Percentiles rank a stretch among this genome's conserved stretches.
These are phyloP conservation scores for Ceratocystiopsis sp. DNA, from an alignment of 2,329 filamentous ascomycete genomes.

Conservation along the genomic window DNA sequence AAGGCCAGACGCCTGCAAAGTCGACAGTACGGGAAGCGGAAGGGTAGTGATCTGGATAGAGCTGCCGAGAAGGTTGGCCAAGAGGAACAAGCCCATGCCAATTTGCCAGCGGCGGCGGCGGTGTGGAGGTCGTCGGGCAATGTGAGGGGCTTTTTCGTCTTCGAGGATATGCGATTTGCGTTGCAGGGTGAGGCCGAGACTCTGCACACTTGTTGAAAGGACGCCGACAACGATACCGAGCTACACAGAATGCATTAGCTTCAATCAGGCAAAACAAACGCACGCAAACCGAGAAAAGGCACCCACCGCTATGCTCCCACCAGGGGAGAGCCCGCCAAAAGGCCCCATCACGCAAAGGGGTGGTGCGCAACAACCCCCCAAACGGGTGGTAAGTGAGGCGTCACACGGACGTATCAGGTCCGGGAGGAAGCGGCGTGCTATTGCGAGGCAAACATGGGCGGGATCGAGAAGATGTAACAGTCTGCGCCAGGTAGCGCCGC, in stretches of 20 bases:
- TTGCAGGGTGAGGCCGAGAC: conserved; percentile 84
- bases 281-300: not conserved
- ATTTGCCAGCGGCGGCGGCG: conserved; percentile 86
- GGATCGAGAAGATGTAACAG: too few relatives aligned
- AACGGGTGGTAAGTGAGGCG: too few relatives aligned
- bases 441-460: conserved; percentile 1
- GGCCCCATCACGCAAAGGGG: conserved; percentile 43
- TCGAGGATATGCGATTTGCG: conserved; percentile 97
- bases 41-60: conserved; percentile 95
- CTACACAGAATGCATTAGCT: conserved; percentile 25
- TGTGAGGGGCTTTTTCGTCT: conserved; percentile 72
- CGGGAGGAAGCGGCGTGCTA: not conserved
- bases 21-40: conserved; percentile 84
- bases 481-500: too few relatives aligned
- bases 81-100: conserved; percentile 92
- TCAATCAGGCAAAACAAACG: not conserved
- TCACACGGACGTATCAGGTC: not conserved
- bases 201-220: conserved; percentile 85
- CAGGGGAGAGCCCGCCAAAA: conserved; percentile 59
- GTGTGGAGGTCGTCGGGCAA: conserved; percentile 72
- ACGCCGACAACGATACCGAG: conserved; percentile 87
- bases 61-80: conserved; percentile 86
- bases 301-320: conserved; percentile 59
- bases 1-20: conserved; percentile 83
- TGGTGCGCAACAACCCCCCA: conserved; percentile 20